Percentiles rank a stretch among this genome's conserved stretches.
These are phyloP conservation scores for Clonostachys rhizophaga DNA, from an alignment of 2,329 filamentous ascomycete genomes.

Conservation along the genomic window DNA sequence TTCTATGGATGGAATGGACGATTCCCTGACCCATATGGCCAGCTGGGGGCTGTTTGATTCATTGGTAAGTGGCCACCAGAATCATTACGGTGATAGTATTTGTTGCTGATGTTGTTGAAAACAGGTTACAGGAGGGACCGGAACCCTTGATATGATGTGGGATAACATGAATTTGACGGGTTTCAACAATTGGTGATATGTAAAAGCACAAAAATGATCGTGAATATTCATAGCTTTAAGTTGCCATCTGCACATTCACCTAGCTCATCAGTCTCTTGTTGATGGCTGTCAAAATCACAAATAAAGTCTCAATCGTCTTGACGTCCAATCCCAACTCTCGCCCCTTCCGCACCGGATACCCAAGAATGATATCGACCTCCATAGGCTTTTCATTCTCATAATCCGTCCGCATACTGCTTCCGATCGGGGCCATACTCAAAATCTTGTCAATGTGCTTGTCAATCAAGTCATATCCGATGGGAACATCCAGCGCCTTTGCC, in stretches of 20 bases:
- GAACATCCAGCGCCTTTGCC: constrained; percentile 45
- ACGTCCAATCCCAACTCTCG: constrained; percentile 57
- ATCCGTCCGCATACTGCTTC: constrained; percentile 61
- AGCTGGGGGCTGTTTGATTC: constrained; percentile 16
- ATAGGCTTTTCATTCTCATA: constrained; percentile 62
- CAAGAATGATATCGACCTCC: constrained; percentile 69
- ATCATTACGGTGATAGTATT: too few relatives aligned
- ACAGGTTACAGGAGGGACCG: too few relatives aligned
- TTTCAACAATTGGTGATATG: too few relatives aligned
- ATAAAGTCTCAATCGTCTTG: constrained; percentile 61
- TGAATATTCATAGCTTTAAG: too few relatives aligned
- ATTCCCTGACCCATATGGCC: constrained; percentile 7
- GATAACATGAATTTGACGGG: too few relatives aligned
- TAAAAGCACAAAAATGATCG: too few relatives aligned
- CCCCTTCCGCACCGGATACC: constrained; percentile 65
- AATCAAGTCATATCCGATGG: constrained; percentile 39
- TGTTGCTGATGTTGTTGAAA: too few relatives aligned
- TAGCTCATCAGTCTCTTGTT: neutral
- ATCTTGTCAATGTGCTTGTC: constrained; percentile 38
- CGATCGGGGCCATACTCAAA: constrained; percentile 27
- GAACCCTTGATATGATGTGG: too few relatives aligned
- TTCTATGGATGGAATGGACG: neutral
- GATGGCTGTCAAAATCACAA: constrained; percentile 18
- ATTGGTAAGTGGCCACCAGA: constrained; percentile 4
- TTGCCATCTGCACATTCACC: too few relatives aligned